phyloP scores from a whole-genome alignment of 768 basidiomycete species.

The Fibroporia radiculosa region DNA sequence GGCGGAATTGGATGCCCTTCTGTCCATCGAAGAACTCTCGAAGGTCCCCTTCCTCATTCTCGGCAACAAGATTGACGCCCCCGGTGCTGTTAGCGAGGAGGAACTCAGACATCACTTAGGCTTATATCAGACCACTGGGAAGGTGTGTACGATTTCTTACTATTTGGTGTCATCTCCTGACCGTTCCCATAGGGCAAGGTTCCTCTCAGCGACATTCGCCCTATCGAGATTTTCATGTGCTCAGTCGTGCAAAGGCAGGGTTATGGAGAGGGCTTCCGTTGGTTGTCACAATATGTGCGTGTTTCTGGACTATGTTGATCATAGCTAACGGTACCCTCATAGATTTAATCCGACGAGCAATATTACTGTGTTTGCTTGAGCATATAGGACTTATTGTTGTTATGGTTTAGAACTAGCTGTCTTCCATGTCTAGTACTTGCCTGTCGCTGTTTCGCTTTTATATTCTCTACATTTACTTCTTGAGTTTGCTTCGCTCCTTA shows the following conservation, averaged over 20 bases:
- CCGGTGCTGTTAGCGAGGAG: conserved; percentile 95
- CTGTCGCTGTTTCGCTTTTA: conserved; percentile 2
- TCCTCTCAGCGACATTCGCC: conserved; percentile 91
- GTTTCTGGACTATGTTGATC: not conserved
- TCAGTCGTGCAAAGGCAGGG: conserved; percentile 98
- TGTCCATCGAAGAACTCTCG: conserved; percentile 89
- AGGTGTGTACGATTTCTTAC: conserved; percentile 46
- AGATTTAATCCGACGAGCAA: conserved; percentile 15
- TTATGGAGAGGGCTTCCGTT: conserved; percentile 97
- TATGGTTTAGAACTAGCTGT: not conserved
- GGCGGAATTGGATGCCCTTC: conserved; percentile 87
- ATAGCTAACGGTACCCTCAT: conserved; percentile 2
- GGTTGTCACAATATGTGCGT: conserved; percentile 94
- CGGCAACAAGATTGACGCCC: conserved; percentile 99
- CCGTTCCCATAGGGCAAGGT: conserved; percentile 73
- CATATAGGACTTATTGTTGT: conserved; percentile 11
- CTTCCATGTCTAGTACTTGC: not conserved
- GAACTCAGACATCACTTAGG: conserved; percentile 93
- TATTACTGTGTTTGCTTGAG: too few species aligned
- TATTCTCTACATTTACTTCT: too few species aligned
- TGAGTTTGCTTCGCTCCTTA: too few species aligned
- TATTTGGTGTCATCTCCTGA: conserved; percentile 4
- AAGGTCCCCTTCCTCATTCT: conserved; percentile 98
- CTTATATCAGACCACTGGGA: conserved; percentile 98
- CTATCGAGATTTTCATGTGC: conserved; percentile 99